phyloP scores from a whole-genome alignment of 805 yeast species.

The Candida gorgasii region DNA sequence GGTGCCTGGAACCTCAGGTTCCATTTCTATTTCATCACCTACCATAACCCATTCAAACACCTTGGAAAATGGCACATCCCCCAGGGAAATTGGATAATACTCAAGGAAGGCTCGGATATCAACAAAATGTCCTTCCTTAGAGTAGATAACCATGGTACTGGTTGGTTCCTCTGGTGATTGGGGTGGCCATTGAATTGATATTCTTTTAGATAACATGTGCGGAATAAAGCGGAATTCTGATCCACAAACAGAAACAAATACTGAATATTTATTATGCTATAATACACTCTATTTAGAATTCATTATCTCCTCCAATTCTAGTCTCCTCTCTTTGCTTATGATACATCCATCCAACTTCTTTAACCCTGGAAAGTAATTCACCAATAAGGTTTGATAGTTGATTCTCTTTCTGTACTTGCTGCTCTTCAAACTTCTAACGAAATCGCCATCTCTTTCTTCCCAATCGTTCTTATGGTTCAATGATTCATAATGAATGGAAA shows the following conservation, averaged over 20 bases:
- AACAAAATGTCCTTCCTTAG: constrained; percentile 47
- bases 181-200: constrained; percentile 56
- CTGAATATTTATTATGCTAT: no score
- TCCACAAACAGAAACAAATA: no score
- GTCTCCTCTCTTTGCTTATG: constrained; percentile 13
- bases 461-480: constrained; percentile 38
- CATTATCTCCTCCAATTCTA: constrained; percentile 15
- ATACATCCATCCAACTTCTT: constrained; percentile 38
- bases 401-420: constrained; percentile 23
- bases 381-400: constrained; percentile 35
- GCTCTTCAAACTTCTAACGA: constrained; percentile 24
- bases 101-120: constrained; percentile 40
- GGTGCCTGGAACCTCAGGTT: constrained; percentile 28
- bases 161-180: constrained; percentile 43
- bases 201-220: constrained; percentile 45
- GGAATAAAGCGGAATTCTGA: constrained; percentile 11
- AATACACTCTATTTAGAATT: no score
- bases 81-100: constrained; percentile 17
- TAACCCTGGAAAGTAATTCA: constrained; percentile 34
- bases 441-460: constrained; percentile 37
- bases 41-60: constrained; percentile 60
- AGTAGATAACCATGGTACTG: constrained; percentile 48
- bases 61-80: constrained; percentile 20
- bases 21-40: constrained; percentile 43
- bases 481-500: constrained; percentile 47